Evolutionary conservation across 257 asterid genomes (phyloP), one percentile per base, ranked within the genome.

Genomic region (Cynanchum wilfordii): DNA sequence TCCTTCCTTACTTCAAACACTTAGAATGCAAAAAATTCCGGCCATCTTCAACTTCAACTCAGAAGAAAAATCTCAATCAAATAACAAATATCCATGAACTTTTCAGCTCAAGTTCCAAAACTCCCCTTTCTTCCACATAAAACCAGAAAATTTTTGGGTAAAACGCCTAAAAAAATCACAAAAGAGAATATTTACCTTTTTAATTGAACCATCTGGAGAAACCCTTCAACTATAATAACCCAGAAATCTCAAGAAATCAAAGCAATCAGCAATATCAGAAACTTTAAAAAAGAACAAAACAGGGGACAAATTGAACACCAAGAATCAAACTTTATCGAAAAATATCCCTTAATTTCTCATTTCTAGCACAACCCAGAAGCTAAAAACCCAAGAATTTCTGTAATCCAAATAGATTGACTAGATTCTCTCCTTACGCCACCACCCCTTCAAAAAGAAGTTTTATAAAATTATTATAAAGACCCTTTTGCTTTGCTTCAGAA

Each of bases 21-120:
- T 75, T 69, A 64, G 76, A 50, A 51, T 58, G 75, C 75, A 69
- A 55, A 30, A 47, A 20, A 82, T 83, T 77, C 70, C 76, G 67
- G 67, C 40, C 87, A 69, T 73, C 54, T 83, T 81, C 84, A 73
- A 54, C 24, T 63, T 24, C 60, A 74, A 56, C 49, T 72, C 19
- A 51, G 38, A 50, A 73, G 59, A 69, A 51, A 77, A 71, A 22
- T 70, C 69, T 44, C 56, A 58, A 55, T 29, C 22, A 42, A 59
- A 68, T 24, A 10, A 8, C 66, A 33, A 33, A 33, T 33, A 44
- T 17, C 49, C 24, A 17, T 25, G 16, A 19, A 12, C 50, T 40
- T 42, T 55, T 38, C 47, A 62, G 55, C 47, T 55, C 52, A 74
- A 70, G 13, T 67, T 60, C 72, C 73, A 42, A 42, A 8, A 1